A percentile compares a stretch with the other conserved stretches of the same genome.
Conservation (phyloP, 257 asterid species). For the Solanum chmielewskii region DNA sequence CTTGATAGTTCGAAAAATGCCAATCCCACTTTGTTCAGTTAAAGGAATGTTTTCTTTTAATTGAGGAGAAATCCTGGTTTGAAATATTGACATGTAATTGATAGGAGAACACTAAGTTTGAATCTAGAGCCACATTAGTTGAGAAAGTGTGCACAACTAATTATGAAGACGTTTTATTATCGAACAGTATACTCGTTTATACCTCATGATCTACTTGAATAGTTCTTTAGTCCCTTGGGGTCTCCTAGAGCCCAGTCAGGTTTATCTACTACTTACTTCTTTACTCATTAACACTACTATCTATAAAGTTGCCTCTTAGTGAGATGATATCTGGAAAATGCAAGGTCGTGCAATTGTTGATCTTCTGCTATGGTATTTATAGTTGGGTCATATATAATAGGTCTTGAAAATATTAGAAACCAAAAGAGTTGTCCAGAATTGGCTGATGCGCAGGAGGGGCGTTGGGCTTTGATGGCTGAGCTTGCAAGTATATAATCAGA, state of each 20-base stretch:
- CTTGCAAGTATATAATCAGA: background rate
- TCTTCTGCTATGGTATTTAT: background rate
- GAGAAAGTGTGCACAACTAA: background rate
- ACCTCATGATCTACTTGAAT: background rate
- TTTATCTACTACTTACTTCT: background rate
- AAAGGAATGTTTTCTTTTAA: background rate
- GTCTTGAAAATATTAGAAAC: background rate
- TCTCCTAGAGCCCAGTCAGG: background rate
- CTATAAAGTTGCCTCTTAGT: background rate
- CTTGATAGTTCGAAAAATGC: background rate
- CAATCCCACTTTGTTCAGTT: background rate
- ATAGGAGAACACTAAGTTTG: background rate
- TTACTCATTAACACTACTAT: background rate
- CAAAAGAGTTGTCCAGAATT: background rate
- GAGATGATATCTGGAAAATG: background rate
- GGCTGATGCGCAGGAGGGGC: background rate
- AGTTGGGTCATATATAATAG: background rate
- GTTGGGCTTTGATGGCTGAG: background rate
- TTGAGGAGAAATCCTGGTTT: background rate
- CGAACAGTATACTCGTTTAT: background rate
- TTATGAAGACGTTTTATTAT: background rate
- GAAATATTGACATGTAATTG: background rate
- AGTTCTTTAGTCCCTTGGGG: background rate
- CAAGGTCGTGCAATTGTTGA: background rate
- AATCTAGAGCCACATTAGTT: background rate